These are phyloP conservation scores for Beta macrorhiza DNA, from an alignment of 179 eudicot genomes.

Conservation along the genomic window DNA sequence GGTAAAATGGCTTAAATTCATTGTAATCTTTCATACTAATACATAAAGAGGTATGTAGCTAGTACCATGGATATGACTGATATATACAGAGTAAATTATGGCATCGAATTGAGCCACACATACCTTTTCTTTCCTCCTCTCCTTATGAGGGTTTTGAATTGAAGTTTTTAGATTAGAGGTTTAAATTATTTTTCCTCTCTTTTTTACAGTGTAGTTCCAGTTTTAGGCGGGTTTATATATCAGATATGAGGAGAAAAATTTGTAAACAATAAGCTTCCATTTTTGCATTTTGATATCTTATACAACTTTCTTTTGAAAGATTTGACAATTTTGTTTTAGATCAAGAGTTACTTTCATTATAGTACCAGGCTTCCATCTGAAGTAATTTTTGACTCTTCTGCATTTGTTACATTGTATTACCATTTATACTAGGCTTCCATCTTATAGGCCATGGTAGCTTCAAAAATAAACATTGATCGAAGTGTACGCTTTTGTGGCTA, in stretches of 20 bases:
- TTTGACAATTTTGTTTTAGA: neutral
- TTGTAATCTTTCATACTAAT: neutral
- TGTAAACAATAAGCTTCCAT: neutral
- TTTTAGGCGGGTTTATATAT: neutral
- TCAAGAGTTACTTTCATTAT: neutral
- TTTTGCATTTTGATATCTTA: neutral
- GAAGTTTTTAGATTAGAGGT: slow-evolving; percentile 19
- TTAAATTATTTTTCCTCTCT: neutral
- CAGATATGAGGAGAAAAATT: neutral
- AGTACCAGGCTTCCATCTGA: neutral
- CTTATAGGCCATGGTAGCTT: neutral
- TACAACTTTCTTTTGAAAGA: neutral
- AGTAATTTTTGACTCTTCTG: neutral
- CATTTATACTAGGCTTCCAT: neutral
- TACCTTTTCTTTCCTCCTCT: slow-evolving; percentile 10
- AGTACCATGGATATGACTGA: slow-evolving; percentile 8
- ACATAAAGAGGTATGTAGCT: slow-evolving; percentile 14
- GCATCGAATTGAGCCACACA: neutral
- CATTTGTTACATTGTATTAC: neutral
- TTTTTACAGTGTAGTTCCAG: slow-evolving; percentile 3
- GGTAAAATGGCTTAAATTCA: slow-evolving; percentile 55
- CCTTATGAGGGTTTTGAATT: slow-evolving; percentile 1
- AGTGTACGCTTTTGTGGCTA: too few species aligned
- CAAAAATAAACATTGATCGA: neutral
- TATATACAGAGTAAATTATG: slow-evolving; percentile 18